These are phyloP conservation scores for Leishmania tarentolae DNA, from an alignment of 208 protist genomes.

Conservation along the genomic window DNA sequence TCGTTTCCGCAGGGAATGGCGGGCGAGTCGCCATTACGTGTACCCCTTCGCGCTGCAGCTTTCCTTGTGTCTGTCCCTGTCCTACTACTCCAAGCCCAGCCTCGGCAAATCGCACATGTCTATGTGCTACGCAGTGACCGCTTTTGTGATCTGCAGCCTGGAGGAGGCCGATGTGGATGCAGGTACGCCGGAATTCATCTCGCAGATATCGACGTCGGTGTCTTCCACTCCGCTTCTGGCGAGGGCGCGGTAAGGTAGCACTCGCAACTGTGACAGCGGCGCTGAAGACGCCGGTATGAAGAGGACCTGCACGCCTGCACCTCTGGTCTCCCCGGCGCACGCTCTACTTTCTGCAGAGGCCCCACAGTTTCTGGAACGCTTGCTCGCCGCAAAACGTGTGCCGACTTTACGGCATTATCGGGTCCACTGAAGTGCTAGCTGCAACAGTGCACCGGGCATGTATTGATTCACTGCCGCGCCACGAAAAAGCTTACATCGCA, in stretches of 20 bases:
- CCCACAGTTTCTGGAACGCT: background rate
- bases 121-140: constrained; percentile 26
- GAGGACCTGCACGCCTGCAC: too few relatives aligned
- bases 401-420: constrained; percentile 22
- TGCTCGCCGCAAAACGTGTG: background rate
- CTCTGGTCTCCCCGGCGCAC: background rate
- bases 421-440: constrained; percentile 27
- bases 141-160: constrained; percentile 4
- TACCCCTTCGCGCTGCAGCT: constrained; percentile 32
- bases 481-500: constrained; percentile 26
- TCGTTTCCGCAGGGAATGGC: background rate
- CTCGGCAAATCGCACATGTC: constrained; percentile 4
- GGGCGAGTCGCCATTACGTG: constrained; percentile 18
- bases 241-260: constrained; percentile 1
- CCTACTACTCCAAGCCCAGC: constrained; percentile 27
- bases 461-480: constrained; percentile 27
- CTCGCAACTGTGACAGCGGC: background rate
- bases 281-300: background rate
- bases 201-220: background rate
- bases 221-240: background rate
- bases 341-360: background rate
- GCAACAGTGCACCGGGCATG: constrained; percentile 38
- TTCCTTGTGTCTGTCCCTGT: constrained; percentile 44
- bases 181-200: background rate
- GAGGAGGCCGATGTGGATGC: background rate